A percentile compares a stretch with the other conserved stretches of the same genome.
Conservation (phyloP, 805 yeast species). For the Starmera caribaea region DNA sequence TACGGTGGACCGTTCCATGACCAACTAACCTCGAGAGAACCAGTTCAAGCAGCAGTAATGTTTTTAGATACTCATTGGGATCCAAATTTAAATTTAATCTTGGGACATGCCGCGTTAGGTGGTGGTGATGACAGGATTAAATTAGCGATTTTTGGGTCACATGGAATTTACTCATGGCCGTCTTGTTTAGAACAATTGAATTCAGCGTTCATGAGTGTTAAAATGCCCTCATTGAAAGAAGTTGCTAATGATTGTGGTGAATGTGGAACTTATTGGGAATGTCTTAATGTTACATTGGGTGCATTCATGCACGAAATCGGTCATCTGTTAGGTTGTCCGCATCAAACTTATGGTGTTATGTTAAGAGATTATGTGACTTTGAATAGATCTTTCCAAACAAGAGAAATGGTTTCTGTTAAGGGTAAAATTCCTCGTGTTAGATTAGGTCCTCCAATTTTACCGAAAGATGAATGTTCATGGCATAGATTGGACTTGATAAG, state of each 20-base stretch:
- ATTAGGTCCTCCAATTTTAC: slow-evolving; percentile 37
- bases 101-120: slow-evolving; percentile 91
- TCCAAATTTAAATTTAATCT: slow-evolving; percentile 39
- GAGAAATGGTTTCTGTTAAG: slow-evolving; percentile 50
- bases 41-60: slow-evolving; percentile 73
- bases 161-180: slow-evolving; percentile 92
- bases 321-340: slow-evolving; percentile 85
- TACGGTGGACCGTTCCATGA: slow-evolving; percentile 46
- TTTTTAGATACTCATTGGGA: slow-evolving; percentile 86
- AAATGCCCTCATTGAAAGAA: slow-evolving; percentile 46
- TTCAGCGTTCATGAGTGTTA: slow-evolving; percentile 63
- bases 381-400: slow-evolving; percentile 72
- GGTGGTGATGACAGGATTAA: slow-evolving; percentile 68
- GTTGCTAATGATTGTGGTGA: slow-evolving; percentile 89
- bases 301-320: slow-evolving; percentile 97
- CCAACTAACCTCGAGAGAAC: slow-evolving; percentile 22
- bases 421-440: slow-evolving; percentile 24
- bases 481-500: slow-evolving; percentile 70
- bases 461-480: slow-evolving; percentile 77
- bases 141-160: slow-evolving; percentile 90
- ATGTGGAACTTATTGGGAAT: slow-evolving; percentile 87
- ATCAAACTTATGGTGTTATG: slow-evolving; percentile 87
- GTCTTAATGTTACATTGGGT: slow-evolving; percentile 76
- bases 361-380: slow-evolving; percentile 72
- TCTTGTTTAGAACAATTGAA: slow-evolving; percentile 60